Evolutionary conservation across 345 rosid genomes (phyloP).

Genomic region (Lagerstroemia speciosa): DNA sequence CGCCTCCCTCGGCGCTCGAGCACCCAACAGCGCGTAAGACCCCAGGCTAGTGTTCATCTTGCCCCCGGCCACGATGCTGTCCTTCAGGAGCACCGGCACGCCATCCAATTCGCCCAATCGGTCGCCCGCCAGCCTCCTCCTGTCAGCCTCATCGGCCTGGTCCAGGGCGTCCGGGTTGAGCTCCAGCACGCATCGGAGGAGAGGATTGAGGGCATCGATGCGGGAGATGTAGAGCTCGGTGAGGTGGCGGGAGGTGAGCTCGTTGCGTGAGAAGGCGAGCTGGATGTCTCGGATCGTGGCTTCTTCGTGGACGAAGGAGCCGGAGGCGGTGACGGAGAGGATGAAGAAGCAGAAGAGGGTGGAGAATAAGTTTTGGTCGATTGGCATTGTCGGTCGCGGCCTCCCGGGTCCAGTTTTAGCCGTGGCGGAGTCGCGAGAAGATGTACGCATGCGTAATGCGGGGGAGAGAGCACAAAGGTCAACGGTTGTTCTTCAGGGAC

Average conservation of each 20-base stretch:
- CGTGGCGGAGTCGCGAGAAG: neutral
- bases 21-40: constrained; percentile 30
- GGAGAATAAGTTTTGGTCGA: neutral
- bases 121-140: constrained; percentile 4
- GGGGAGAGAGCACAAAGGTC: neutral
- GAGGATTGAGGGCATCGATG: constrained; percentile 18
- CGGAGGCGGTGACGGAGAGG: neutral
- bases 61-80: constrained; percentile 22
- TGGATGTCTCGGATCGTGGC: constrained; percentile 20
- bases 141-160: constrained; percentile 23
- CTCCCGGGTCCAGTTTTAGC: neutral
- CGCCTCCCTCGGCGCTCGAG: constrained; percentile 25
- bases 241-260: constrained; percentile 21
- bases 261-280: constrained; percentile 15
- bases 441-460: no score
- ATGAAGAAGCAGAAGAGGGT: neutral
- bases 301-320: constrained; percentile 17
- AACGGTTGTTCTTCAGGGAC: neutral
- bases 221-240: constrained; percentile 20
- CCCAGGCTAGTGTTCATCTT: constrained; percentile 24
- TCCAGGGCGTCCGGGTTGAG: constrained; percentile 24
- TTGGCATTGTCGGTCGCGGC: neutral
- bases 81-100: constrained; percentile 37
- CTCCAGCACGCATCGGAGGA: constrained; percentile 22
- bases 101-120: constrained; percentile 27